Evolutionary conservation across 2,329 filamentous ascomycete species (phyloP), one percentile per base, ranked within the genome.

Genomic region (Curvularia hawaiiensis): DNA sequence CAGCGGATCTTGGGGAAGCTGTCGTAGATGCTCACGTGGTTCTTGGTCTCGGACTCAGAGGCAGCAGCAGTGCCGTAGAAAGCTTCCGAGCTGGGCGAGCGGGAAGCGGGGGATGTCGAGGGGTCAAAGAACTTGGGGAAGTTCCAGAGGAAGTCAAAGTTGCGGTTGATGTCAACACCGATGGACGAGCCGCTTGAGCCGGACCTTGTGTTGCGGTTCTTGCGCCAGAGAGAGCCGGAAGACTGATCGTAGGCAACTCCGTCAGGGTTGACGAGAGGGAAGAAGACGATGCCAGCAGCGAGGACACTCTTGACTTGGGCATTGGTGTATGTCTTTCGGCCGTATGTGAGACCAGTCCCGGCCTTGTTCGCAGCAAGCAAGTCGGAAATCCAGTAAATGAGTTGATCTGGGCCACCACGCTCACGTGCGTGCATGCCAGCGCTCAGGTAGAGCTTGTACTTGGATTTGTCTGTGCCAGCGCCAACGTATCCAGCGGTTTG

Each of bases 381-480:
- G 65, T 87, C 85, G 0, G 83, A 75, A 30, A 86, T 76, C 73
- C 85, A 86, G 76, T 85, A 85, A 43, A 87, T 71, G 14, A 86
- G 75, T 57, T 82, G 78, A 65, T 87, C 85, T 0, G 84, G 79
- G 0, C 80, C 82, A 26, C 84, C 84, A 10, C 85, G 81, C 72
- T 87, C 85, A 24, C 85, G 82, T 9, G 84, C 82, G 63, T 87
- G 85, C 46, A 86, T 80, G 26, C 78, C 83, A 41, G 80, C 80
- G 57, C 82, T 82, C 55, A 87, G 72, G 66, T 83, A 84, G 28
- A 84, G 78, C 35, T 54, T 63, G 63, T 82, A 82, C 5, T 72
- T 71, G 38, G 74, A 71, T 50, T 77, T 77, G 61, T 77, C 75
- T n/a, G 73, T 75, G 22, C 76, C 76, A 18, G 77, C 77, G 22